Percentiles rank a stretch among this genome's conserved stretches.
Conservation (phyloP, 768 basidiomycete species). For the Lentinula edodes region DNA sequence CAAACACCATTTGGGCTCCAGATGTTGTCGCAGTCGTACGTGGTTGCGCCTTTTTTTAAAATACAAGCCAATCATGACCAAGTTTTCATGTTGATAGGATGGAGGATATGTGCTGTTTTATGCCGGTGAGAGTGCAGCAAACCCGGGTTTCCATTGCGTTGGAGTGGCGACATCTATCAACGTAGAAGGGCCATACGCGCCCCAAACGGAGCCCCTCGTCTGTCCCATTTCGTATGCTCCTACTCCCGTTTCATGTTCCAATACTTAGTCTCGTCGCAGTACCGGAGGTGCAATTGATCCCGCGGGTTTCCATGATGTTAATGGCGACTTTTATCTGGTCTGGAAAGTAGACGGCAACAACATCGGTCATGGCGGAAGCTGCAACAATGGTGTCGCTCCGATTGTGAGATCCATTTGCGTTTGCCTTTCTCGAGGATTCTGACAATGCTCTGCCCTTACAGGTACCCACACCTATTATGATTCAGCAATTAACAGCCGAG, state of each 20-base stretch:
- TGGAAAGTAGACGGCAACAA: slow-evolving; percentile 29
- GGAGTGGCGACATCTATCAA: slow-evolving; percentile 15
- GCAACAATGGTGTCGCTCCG: slow-evolving; percentile 17
- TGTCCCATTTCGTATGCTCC: neutral
- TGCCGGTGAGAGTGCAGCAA: slow-evolving; percentile 6
- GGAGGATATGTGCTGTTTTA: slow-evolving; percentile 15
- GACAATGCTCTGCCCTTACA: neutral
- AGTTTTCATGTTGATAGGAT: neutral
- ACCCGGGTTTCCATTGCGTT: slow-evolving; percentile 14
- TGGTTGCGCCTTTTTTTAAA: neutral
- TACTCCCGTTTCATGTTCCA: neutral
- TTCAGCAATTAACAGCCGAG: slow-evolving; percentile 19
- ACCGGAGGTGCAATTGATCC: slow-evolving; percentile 4
- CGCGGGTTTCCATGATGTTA: slow-evolving; percentile 1
- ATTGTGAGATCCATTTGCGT: slow-evolving; percentile 12
- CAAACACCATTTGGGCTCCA: slow-evolving; percentile 15
- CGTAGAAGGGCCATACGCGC: slow-evolving; percentile 17
- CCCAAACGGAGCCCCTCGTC: slow-evolving; percentile 2
- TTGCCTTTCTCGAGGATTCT: slow-evolving; percentile 15
- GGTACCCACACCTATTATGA: slow-evolving; percentile 4
- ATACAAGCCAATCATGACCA: neutral
- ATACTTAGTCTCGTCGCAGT: neutral
- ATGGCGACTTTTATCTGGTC: slow-evolving; percentile 19
- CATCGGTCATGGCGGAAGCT: slow-evolving; percentile 20
- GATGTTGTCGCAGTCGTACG: slow-evolving; percentile 11